These are phyloP conservation scores for Plasmopara halstedii DNA, from an alignment of 352 stramenopile species.

Conservation along the genomic window DNA sequence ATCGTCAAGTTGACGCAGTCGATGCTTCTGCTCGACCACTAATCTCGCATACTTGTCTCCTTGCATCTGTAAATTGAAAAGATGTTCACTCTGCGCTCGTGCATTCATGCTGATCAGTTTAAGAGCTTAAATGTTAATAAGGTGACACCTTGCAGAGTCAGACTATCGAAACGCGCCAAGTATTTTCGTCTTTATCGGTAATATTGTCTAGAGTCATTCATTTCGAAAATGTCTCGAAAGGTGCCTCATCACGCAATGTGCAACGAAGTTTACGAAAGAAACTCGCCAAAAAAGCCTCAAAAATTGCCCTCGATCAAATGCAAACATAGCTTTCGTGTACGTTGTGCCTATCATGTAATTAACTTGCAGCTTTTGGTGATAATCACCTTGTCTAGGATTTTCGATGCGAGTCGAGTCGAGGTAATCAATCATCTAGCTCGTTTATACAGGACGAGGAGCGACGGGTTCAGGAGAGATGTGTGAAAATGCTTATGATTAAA, in stretches of 20 bases:
- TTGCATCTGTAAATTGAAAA: conserved; percentile 79
- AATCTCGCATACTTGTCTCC: conserved; percentile 71
- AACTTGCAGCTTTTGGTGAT: neutral
- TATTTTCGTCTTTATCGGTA: conserved; percentile 15
- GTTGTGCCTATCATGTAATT: conserved; percentile 15
- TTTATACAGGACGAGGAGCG: conserved; percentile 41
- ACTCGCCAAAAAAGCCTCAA: conserved; percentile 8
- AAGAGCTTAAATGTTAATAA: too few species aligned
- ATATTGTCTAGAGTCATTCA: neutral
- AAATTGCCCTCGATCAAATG: conserved; percentile 21
- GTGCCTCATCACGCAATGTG: conserved; percentile 6
- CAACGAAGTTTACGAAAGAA: conserved; percentile 5
- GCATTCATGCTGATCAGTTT: conserved; percentile 64
- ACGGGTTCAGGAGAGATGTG: conserved; percentile 47
- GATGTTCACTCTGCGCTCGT: conserved; percentile 62
- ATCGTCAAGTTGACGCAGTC: conserved; percentile 53
- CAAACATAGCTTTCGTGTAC: conserved; percentile 37
- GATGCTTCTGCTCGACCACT: conserved; percentile 64
- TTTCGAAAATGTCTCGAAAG: conserved; percentile 13
- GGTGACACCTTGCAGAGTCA: too few species aligned
- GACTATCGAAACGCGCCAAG: conserved; percentile 14
- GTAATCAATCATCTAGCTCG: conserved; percentile 7
- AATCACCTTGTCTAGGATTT: conserved; percentile 22
- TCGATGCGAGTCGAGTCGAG: conserved; percentile 12
- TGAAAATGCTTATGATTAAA: conserved; percentile 55